Conservation (phyloP, 2,329 filamentous ascomycete species). For the Pseudogymnoascus destructans region DNA sequence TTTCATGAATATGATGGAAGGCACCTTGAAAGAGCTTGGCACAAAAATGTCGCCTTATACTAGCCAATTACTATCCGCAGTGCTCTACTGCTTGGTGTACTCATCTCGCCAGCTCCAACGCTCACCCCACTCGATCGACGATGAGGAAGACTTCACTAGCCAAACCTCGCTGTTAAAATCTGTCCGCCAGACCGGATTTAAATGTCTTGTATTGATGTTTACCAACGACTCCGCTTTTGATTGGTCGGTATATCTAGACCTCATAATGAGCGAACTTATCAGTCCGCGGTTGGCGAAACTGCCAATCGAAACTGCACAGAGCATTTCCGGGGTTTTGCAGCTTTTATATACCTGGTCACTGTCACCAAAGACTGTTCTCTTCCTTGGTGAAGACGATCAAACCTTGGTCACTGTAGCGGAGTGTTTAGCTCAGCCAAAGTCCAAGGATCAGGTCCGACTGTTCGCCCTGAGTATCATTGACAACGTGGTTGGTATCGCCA, state of each 20-base stretch:
- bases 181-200: slow-evolving; percentile 60
- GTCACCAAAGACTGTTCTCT: slow-evolving; percentile 50
- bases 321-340: slow-evolving; percentile 68
- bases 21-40: slow-evolving; percentile 75
- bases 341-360: slow-evolving; percentile 73
- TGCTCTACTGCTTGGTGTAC: slow-evolving; percentile 68
- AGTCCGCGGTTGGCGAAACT: slow-evolving; percentile 66
- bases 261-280: slow-evolving; percentile 63
- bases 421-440: slow-evolving; percentile 56
- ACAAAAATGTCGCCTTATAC: slow-evolving; percentile 57
- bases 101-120: slow-evolving; percentile 46
- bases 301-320: slow-evolving; percentile 75
- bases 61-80: slow-evolving; percentile 55
- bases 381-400: slow-evolving; percentile 48
- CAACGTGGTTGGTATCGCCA: slow-evolving; percentile 50
- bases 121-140: slow-evolving; percentile 22
- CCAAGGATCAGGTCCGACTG: slow-evolving; percentile 75
- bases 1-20: slow-evolving; percentile 80
- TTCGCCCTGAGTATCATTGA: slow-evolving; percentile 67
- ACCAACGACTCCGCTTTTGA: slow-evolving; percentile 55
- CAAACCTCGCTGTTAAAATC: slow-evolving; percentile 47
- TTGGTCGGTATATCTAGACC: slow-evolving; percentile 57
- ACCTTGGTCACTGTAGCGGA: slow-evolving; percentile 58
- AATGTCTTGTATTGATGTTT: slow-evolving; percentile 71
- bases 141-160: slow-evolving; percentile 27